Conservation (phyloP, 257 asterid genomes). For the Ballota nigra region DNA sequence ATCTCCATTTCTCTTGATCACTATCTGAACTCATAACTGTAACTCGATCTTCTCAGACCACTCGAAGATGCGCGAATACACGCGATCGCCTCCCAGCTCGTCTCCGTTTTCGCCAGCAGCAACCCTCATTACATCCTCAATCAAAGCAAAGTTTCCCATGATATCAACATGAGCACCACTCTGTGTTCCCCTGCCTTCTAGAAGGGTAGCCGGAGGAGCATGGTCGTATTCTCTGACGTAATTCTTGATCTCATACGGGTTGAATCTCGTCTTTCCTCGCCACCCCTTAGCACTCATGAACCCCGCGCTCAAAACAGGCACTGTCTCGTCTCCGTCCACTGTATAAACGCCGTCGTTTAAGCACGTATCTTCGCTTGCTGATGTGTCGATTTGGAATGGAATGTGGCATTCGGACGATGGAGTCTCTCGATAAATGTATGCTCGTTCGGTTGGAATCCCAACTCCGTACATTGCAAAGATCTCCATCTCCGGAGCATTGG, state of each 20-base stretch:
- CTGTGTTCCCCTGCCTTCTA: slow-evolving; percentile 84
- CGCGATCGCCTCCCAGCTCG: slow-evolving; percentile 71
- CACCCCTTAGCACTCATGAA: slow-evolving; percentile 84
- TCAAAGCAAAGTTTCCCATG: slow-evolving; percentile 80
- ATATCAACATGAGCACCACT: slow-evolving; percentile 90
- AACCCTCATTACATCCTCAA: slow-evolving; percentile 69
- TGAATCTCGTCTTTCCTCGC: slow-evolving; percentile 83
- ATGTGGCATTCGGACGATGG: slow-evolving; percentile 57
- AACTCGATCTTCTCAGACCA: slow-evolving; percentile 69
- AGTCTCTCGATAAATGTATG: slow-evolving; percentile 48
- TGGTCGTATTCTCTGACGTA: slow-evolving; percentile 70
- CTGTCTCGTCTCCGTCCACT: slow-evolving; percentile 78
- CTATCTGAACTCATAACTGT: slow-evolving; percentile 25
- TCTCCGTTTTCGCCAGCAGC: slow-evolving; percentile 72
- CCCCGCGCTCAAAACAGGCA: slow-evolving; percentile 74
- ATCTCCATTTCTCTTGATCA: no score
- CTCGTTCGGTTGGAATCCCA: slow-evolving; percentile 67
- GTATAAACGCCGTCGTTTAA: slow-evolving; percentile 45
- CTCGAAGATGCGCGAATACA: slow-evolving; percentile 59
- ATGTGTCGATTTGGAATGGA: slow-evolving; percentile 61
- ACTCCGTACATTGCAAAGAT: slow-evolving; percentile 62
- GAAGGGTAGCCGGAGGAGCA: slow-evolving; percentile 68
- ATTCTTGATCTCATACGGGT: slow-evolving; percentile 65
- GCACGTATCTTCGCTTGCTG: slow-evolving; percentile 53
- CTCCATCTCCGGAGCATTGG: slow-evolving; percentile 75